Conservation (phyloP, 192 early-diverging fungal genomes). For the Diversispora eburnea region DNA sequence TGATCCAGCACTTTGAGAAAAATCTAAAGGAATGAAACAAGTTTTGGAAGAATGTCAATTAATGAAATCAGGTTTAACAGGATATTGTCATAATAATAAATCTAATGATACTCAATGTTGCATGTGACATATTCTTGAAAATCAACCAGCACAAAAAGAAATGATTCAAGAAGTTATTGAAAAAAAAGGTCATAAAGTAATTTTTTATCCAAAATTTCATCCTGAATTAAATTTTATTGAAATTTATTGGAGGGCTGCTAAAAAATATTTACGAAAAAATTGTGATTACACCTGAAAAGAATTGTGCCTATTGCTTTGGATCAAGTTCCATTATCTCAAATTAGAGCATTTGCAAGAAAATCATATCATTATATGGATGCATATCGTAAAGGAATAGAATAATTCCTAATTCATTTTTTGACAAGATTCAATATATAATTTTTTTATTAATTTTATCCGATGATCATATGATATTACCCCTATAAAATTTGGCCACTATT, state of each 20-base stretch:
- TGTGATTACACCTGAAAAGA: constrained; percentile 20
- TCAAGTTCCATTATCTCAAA: constrained; percentile 8
- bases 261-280: constrained; percentile 29
- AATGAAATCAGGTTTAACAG: neutral
- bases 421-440: no score
- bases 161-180: constrained; percentile 10
- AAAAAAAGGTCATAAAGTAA: constrained; percentile 6
- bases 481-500: no score
- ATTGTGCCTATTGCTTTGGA: neutral
- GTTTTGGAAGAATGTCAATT: no score
- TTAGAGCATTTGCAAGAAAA: constrained; percentile 21
- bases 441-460: no score
- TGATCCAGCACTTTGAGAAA: no score
- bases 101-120: constrained; percentile 11
- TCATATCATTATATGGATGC: constrained; percentile 27
- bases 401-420: no score
- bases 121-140: constrained; percentile 9
- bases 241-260: constrained; percentile 27
- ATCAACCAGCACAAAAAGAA: no score
- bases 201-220: constrained; percentile 36
- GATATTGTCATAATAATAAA: neutral
- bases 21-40: no score
- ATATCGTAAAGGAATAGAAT: constrained; percentile 18
- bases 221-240: constrained; percentile 33
- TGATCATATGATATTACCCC: no score